Evolutionary conservation across 1,284 basidiomycete genomes (phyloP).

Genomic region (Leucoagaricus sp.): DNA sequence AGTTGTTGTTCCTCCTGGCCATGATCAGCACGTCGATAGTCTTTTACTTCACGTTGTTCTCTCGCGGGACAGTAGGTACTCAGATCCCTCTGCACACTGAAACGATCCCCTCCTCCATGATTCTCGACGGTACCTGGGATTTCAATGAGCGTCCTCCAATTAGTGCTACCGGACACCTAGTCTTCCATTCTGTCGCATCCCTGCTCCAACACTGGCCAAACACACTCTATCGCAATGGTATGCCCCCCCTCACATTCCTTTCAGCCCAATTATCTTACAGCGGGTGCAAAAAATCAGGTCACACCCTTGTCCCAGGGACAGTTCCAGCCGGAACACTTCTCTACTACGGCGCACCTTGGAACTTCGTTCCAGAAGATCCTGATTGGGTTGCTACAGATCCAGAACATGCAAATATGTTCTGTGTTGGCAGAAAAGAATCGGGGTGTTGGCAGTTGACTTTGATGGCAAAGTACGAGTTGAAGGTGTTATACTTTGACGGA

Average conservation of each 20-base stretch:
- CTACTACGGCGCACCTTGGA: conserved; percentile 33
- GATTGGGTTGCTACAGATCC: conserved; percentile 44
- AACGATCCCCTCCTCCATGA: too few relatives aligned
- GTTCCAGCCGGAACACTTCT: conserved; percentile 37
- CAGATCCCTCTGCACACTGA: too few relatives aligned
- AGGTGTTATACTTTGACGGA: conserved; percentile 44
- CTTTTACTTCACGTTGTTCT: too few relatives aligned
- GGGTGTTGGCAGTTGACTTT: conserved; percentile 40
- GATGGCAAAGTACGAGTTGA: conserved; percentile 33
- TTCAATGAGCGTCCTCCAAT: conserved; percentile 9
- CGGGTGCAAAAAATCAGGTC: conserved; percentile 25
- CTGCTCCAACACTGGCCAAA: conserved; percentile 56
- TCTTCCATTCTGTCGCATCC: conserved; percentile 44
- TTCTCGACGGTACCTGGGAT: too few relatives aligned
- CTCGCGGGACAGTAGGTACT: too few relatives aligned
- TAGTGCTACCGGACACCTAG: conserved; percentile 29
- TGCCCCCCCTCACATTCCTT: not conserved
- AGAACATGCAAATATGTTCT: conserved; percentile 40
- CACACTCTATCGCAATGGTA: conserved; percentile 49
- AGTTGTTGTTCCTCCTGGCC: too few relatives aligned
- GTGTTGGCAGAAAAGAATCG: conserved; percentile 15
- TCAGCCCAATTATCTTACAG: not conserved
- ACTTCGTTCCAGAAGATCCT: conserved; percentile 29
- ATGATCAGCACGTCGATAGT: too few relatives aligned
- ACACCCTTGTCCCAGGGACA: conserved; percentile 34